Evolutionary conservation across 129 eudicot genomes (phyloP).

Genomic region (Sambucus nigra): DNA sequence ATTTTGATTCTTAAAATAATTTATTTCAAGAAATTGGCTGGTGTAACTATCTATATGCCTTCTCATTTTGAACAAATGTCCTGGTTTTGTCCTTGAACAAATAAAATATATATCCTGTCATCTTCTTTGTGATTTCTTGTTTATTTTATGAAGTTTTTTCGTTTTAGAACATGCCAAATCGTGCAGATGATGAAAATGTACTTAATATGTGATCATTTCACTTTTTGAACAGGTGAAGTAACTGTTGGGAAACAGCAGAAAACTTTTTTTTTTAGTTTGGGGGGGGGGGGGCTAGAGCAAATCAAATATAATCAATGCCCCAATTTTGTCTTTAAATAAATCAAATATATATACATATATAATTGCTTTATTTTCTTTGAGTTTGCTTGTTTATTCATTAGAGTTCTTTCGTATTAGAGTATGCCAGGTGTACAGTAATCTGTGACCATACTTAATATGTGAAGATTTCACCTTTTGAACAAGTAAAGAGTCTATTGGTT

Average conservation of each 20-base stretch:
- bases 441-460: background rate
- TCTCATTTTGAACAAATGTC: background rate
- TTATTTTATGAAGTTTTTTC: background rate
- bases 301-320: too few relatives aligned
- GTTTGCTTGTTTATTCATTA: too few relatives aligned
- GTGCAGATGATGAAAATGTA: too few relatives aligned
- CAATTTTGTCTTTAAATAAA: too few relatives aligned
- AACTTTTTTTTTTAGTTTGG: too few relatives aligned
- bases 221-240: slow-evolving; percentile 3
- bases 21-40: background rate
- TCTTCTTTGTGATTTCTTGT: background rate
- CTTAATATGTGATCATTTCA: background rate
- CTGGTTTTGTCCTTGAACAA: background rate
- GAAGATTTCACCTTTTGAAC: slow-evolving; percentile 1
- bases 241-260: too few relatives aligned
- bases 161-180: background rate
- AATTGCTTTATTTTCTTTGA: too few relatives aligned
- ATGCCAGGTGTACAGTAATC: too few relatives aligned
- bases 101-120: background rate
- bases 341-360: too few relatives aligned
- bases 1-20: background rate
- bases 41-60: background rate
- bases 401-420: too few relatives aligned
- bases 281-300: too few relatives aligned
- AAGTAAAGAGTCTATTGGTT: background rate